A percentile compares a stretch with the other conserved stretches of the same genome.
Evolutionary conservation across 805 yeast species (phyloP).

Genomic region (Lipomyces yamadae): DNA sequence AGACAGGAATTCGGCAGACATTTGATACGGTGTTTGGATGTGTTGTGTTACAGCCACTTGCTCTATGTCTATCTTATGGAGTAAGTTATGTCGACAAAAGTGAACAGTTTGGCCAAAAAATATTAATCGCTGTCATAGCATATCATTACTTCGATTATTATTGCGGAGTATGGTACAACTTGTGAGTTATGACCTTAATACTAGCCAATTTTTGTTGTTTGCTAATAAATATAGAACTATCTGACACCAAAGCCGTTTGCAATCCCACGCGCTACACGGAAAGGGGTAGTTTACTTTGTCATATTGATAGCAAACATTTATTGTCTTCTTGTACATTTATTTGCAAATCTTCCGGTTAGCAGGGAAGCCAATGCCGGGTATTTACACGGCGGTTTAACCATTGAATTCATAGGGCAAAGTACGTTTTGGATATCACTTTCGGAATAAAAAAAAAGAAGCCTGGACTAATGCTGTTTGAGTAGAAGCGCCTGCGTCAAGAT

Average conservation of each 20-base stretch:
- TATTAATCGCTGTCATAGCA: conserved; percentile 16
- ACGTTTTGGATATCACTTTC: conserved; percentile 4
- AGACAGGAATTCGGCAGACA: conserved; percentile 36
- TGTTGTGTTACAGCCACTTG: conserved; percentile 36
- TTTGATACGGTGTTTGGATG: conserved; percentile 35
- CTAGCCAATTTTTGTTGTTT: not conserved
- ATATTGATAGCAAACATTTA: conserved; percentile 25
- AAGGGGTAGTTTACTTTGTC: conserved; percentile 19
- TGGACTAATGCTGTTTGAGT: not conserved
- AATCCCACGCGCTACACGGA: conserved; percentile 24
- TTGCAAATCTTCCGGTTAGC: conserved; percentile 28
- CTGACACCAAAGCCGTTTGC: conserved; percentile 37
- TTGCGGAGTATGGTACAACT: conserved; percentile 35
- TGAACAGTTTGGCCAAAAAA: not conserved
- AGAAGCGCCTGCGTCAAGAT: conserved; percentile 30
- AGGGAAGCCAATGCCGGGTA: conserved; percentile 35
- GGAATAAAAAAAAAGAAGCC: not conserved
- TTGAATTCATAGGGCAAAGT: conserved; percentile 38
- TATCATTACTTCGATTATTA: conserved; percentile 34
- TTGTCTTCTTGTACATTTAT: conserved; percentile 31
- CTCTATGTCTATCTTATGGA: conserved; percentile 35
- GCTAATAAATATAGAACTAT: conserved; percentile 28
- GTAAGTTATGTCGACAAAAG: conserved; percentile 12
- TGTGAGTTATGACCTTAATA: conserved; percentile 17
- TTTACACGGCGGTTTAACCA: conserved; percentile 37